phyloP scores from a whole-genome alignment of 202 grass and related monocot species.

The Brachypodium distachyon region DNA sequence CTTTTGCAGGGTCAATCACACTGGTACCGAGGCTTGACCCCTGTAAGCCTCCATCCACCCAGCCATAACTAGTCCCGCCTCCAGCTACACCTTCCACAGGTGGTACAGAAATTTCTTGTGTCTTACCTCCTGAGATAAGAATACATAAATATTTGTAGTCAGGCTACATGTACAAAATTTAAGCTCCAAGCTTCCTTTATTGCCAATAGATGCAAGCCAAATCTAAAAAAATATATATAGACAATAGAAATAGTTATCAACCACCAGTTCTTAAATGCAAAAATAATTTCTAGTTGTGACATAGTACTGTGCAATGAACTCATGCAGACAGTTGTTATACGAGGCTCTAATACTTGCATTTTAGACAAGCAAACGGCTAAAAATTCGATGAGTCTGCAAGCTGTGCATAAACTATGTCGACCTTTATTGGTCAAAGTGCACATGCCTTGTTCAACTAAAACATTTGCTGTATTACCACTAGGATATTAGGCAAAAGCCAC shows the following conservation, averaged over 20 bases:
- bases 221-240: not conserved
- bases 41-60: slow-evolving; percentile 49
- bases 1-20: slow-evolving; percentile 65
- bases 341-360: not conserved
- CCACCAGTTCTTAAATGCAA: not conserved
- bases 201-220: not conserved
- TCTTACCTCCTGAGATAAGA: slow-evolving; percentile 38
- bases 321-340: not conserved
- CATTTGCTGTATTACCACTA: not conserved
- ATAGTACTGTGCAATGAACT: not conserved
- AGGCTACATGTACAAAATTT: slow-evolving; percentile 6
- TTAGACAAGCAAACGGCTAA: not conserved
- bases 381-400: not conserved
- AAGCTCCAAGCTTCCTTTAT: not conserved
- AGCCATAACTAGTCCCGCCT: slow-evolving; percentile 95
- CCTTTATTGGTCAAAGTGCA: not conserved
- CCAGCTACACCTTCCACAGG: slow-evolving; percentile 97
- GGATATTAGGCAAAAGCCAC: not conserved
- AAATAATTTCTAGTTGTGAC: not conserved
- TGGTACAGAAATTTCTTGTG: slow-evolving; percentile 39
- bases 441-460: not conserved
- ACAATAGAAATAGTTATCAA: not conserved
- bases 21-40: slow-evolving; percentile 33
- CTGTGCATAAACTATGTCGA: not conserved
- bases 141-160: not conserved